A percentile compares a stretch with the other conserved stretches of the same genome.
phyloP scores from a whole-genome alignment of 2,329 filamentous ascomycete species.

The Thermoascus crustaceus region DNA sequence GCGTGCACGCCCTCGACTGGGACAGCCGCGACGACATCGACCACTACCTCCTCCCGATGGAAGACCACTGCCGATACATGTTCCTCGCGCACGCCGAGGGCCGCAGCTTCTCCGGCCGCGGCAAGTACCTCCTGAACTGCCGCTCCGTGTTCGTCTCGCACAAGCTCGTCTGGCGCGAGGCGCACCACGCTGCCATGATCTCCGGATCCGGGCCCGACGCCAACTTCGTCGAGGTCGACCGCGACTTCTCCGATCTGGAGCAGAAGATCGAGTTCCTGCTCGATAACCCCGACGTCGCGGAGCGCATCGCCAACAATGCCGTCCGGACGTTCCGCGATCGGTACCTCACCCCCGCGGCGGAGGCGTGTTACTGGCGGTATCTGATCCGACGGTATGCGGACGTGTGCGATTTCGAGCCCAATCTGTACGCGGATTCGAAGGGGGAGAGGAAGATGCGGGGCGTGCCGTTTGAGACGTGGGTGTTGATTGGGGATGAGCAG shows the following conservation, averaged over 20 bases:
- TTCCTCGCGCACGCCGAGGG: conserved; percentile 49
- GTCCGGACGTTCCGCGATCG: conserved; percentile 43
- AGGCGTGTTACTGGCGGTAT: conserved; percentile 49
- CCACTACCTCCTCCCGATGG: conserved; percentile 40
- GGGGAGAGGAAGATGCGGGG: conserved; percentile 25
- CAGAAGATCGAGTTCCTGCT: conserved; percentile 37
- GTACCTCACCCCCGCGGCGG: conserved; percentile 47
- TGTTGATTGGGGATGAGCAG: conserved; percentile 21
- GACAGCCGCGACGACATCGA: conserved; percentile 30
- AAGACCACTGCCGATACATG: conserved; percentile 48
- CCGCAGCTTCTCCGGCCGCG: conserved; percentile 45
- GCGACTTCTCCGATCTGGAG: conserved; percentile 50
- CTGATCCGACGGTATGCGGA: conserved; percentile 33
- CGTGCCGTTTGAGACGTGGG: conserved; percentile 35
- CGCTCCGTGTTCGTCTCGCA: conserved; percentile 43
- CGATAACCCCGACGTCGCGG: conserved; percentile 36
- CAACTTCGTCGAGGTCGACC: conserved; percentile 43
- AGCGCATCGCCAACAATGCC: conserved; percentile 44
- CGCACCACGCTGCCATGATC: conserved; percentile 42
- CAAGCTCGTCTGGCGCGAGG: conserved; percentile 41
- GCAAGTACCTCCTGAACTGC: conserved; percentile 48
- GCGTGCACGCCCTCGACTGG: conserved; percentile 37
- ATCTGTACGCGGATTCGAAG: conserved; percentile 23
- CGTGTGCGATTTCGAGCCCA: conserved; percentile 35
- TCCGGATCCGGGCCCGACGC: conserved; percentile 38